A percentile compares a stretch with the other conserved stretches of the same genome.
Conservation (phyloP, 768 basidiomycete genomes). For the Podaxis mareebaensis region DNA sequence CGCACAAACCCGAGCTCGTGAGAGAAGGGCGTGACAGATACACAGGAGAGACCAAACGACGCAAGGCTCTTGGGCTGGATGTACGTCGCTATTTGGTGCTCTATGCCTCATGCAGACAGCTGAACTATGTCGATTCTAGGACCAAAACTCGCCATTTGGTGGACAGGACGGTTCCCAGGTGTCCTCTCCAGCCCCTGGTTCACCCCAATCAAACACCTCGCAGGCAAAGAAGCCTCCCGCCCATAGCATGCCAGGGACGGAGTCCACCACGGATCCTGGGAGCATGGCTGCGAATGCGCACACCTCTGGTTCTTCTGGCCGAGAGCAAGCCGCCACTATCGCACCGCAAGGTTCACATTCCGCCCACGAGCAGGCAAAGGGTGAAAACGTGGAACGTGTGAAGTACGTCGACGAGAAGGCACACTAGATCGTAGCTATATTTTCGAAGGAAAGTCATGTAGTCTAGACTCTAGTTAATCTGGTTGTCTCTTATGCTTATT, state of each 20-base stretch:
- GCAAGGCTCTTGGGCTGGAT: neutral
- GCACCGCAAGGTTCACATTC: neutral
- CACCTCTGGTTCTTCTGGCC: neutral
- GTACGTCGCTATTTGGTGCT: neutral
- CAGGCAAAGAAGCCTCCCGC: neutral
- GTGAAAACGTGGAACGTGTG: neutral
- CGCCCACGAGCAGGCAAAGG: neutral
- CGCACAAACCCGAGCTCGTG: constrained; percentile 14
- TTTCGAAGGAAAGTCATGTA: too few relatives aligned
- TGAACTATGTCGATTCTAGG: neutral
- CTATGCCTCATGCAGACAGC: neutral
- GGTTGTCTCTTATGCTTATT: neutral
- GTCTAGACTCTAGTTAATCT: too few relatives aligned
- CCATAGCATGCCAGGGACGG: neutral
- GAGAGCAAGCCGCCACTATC: neutral
- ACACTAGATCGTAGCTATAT: neutral
- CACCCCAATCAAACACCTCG: neutral
- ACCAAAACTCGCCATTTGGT: neutral
- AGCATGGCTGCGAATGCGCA: neutral
- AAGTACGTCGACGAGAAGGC: neutral
- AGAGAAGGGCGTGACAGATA: constrained; percentile 11
- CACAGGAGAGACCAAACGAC: constrained; percentile 11
- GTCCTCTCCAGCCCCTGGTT: too few relatives aligned
- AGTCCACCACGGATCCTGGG: neutral
- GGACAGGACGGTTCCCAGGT: neutral